Base-by-base conservation (phyloP, 805 yeast genomes). In the Candida arabinofermentans region DNA sequence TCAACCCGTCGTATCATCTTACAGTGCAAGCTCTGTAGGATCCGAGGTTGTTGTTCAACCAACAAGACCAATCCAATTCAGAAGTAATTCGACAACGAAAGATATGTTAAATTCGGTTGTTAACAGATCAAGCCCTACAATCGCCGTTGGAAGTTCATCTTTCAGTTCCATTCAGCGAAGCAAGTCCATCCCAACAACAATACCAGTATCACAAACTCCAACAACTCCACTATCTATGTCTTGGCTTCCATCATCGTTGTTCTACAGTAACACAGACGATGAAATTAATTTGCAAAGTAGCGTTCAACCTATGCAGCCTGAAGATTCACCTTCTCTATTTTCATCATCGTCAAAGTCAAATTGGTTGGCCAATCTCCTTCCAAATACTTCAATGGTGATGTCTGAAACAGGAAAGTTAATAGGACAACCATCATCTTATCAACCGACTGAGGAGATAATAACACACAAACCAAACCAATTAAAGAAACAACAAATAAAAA, bases 361-460 rank as follows among this genome's bases (percentile, higher is more conserved):
- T 36, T 62, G 65, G 65, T 47, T 57, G 16, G 39, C 61, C n/a
- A 54, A 49, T 27, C 43, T 61, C 7, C 43, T 64, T 7, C 64
- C 67, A 10, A 49, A 50, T 40, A 55, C 62, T 7, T 57, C 64
- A n/a, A 41, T 55, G 32, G 55, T 60, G 8, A 49, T 47, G 6
- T 55, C 66, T 1, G 69, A 64, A 36, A 54, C 61, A 1, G 67
- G 66, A 0, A 59, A 50, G 32, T 40, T 57, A 6, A 50, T 62
- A 4, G 54, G 55, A 8, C 50, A 53, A 29, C 61, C 60, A 22
- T 48, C 57, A 0, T 47, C 56, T 3, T 35, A 36, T 17, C 43
- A 33, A 24, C 41, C 40, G 12, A 22, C 41, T 4, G 51, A 42
- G 17, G 41, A 40, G 8, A 21, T 24, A 13, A 24, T 34, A 22